Evolutionary conservation across 1,139 yeast species (phyloP).

Genomic region (Kazachstania sp.): DNA sequence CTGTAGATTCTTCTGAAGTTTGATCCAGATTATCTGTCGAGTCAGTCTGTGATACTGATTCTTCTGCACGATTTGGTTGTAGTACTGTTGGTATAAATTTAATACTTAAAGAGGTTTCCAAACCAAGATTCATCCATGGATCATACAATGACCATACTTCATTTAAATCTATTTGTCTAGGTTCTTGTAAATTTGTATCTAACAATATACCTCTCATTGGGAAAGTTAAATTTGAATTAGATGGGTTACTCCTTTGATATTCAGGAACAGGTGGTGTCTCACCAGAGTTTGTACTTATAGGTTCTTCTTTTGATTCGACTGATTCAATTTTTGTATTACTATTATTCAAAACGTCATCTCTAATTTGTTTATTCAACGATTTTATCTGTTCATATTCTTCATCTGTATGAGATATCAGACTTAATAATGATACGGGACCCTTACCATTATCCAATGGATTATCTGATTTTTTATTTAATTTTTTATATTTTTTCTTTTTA

Average conservation of each 20-base stretch:
- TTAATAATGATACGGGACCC: constrained; percentile 1
- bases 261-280: neutral
- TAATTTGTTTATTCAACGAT: neutral
- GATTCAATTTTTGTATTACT: neutral
- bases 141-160: constrained; percentile 29
- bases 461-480: neutral
- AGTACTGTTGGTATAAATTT: constrained; percentile 30
- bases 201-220: constrained; percentile 12
- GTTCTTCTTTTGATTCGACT: neutral
- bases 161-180: constrained; percentile 23
- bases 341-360: constrained; percentile 4
- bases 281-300: neutral
- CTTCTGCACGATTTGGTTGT: neutral
- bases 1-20: neutral
- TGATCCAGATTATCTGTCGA: too few relatives aligned
- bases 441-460: neutral
- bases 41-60: neutral
- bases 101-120: constrained; percentile 31
- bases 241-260: neutral
- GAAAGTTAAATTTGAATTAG: neutral
- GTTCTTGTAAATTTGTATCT: constrained; percentile 6
- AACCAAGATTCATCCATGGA: constrained; percentile 31
- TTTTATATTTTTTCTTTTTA: constrained; percentile 10
- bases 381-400: neutral
- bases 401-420: constrained; percentile 3